Evolutionary conservation across 2,329 filamentous ascomycete genomes (phyloP).

Genomic region (Epichloe scottii): DNA sequence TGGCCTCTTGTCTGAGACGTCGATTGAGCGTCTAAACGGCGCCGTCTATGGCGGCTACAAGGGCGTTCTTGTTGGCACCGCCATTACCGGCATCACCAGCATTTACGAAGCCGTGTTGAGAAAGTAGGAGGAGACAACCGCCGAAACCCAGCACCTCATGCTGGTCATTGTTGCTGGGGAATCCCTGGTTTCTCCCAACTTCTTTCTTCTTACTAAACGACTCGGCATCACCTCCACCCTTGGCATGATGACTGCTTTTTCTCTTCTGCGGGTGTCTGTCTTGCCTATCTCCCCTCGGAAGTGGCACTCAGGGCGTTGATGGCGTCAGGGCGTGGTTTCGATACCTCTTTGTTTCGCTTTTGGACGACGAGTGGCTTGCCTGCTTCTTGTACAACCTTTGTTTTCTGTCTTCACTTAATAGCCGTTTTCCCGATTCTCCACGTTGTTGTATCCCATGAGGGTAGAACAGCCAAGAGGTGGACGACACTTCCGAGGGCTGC

Average conservation of each 20-base stretch:
- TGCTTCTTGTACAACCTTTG: too few species aligned
- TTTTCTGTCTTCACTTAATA: too few species aligned
- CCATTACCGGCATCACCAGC: slow-evolving; percentile 54
- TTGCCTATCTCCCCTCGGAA: neutral
- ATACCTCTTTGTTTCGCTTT: slow-evolving; percentile 14
- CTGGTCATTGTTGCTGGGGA: neutral
- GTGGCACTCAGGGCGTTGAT: slow-evolving; percentile 19
- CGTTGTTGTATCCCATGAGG: too few species aligned
- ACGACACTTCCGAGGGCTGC: too few species aligned
- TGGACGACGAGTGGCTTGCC: too few species aligned
- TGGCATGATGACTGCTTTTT: neutral
- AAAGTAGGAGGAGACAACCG: slow-evolving; percentile 32
- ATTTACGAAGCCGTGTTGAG: slow-evolving; percentile 68
- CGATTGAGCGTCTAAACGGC: slow-evolving; percentile 49
- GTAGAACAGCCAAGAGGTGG: too few species aligned
- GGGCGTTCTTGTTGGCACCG: slow-evolving; percentile 55
- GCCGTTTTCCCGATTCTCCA: too few species aligned
- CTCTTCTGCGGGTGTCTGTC: neutral
- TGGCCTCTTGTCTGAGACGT: slow-evolving; percentile 46
- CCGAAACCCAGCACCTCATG: neutral
- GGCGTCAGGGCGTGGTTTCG: slow-evolving; percentile 18
- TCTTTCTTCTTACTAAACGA: neutral
- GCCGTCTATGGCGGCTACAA: slow-evolving; percentile 61
- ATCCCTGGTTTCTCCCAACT: neutral
- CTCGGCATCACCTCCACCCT: neutral